phyloP scores from a whole-genome alignment of 139 green algal species.

The Chlamydomonas eustigma region DNA sequence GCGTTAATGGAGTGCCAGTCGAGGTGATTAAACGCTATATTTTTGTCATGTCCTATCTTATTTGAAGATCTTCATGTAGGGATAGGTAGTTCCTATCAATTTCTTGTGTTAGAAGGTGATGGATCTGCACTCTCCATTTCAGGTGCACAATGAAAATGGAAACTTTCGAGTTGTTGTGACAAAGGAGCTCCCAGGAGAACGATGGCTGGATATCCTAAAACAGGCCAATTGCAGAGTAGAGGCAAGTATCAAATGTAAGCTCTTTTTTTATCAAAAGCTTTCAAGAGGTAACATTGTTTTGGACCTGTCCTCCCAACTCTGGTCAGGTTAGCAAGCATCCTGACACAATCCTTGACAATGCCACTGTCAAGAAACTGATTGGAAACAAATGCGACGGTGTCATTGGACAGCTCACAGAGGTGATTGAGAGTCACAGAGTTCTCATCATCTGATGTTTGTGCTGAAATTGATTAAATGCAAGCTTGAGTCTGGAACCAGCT shows the following conservation, averaged over 20 bases:
- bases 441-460: neutral
- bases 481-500: too few species aligned
- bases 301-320: slow-evolving; percentile 22
- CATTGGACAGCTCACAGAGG: slow-evolving; percentile 95
- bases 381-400: slow-evolving; percentile 89
- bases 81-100: too few species aligned
- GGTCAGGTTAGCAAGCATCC: slow-evolving; percentile 41
- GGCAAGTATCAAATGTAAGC: slow-evolving; percentile 2
- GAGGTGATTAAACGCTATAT: too few species aligned
- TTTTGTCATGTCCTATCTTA: too few species aligned
- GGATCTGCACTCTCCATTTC: too few species aligned
- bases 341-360: slow-evolving; percentile 84
- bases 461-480: neutral
- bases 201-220: slow-evolving; percentile 87
- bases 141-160: slow-evolving; percentile 86
- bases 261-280: neutral
- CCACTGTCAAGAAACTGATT: slow-evolving; percentile 85
- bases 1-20: too few species aligned
- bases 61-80: too few species aligned
- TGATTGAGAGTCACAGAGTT: too few species aligned
- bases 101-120: too few species aligned
- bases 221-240: slow-evolving; percentile 34
- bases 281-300: neutral
- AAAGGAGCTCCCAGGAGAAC: slow-evolving; percentile 86
- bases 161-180: slow-evolving; percentile 90